Base-by-base conservation (phyloP, 148 eudicot species). In the Fagopyrum tataricum region DNA sequence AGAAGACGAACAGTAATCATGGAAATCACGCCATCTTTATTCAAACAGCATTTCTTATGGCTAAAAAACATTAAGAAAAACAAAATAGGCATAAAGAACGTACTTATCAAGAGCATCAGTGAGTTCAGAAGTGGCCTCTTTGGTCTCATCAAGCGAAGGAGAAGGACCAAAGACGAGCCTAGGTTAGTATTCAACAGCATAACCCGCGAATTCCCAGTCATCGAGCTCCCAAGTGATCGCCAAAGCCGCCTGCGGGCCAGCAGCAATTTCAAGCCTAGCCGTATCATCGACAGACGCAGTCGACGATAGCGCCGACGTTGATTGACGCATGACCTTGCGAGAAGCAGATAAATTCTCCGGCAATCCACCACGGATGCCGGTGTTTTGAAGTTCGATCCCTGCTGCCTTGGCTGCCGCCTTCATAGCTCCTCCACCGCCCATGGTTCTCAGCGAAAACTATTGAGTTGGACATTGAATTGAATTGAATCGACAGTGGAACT, bases 161-260 rank as follows among this genome's bases (percentile, higher is more conserved):
- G 74, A 84, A 8, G 85, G 81, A 6, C 98, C 93, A 20, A 94
- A 94, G 4, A 94, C 93, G 24, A 88, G 73, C 77, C 98, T 84
- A 2, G 90, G 87, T 73, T 5, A 7, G 12, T 86, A 89, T 7
- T 81, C 87, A 75, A 67, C 81, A 4, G 58, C 78, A 61, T 61
- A 61, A 2, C 84, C 89, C 23, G 85, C 85, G 52, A 88, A 81
- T 20, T 88, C 91, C 91, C 96, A 90, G 2, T 86, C 96, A 15
- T 93, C 88, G 14, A 87, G 23, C 72, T 82, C 93, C 86, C 82
- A 86, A 37, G 3, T 21, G 58, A 86, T 73, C 75, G 71, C 77
- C 76, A 77, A 80, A 37, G 73, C 76, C 59, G 78, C 4, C 51
- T 74, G 66, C 8, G 73, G 84, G 0, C 70, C 59, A 61, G 20